Evolutionary conservation across 2,329 filamentous ascomycete genomes (phyloP).

Genomic region (Hymenoscyphus linearis): DNA sequence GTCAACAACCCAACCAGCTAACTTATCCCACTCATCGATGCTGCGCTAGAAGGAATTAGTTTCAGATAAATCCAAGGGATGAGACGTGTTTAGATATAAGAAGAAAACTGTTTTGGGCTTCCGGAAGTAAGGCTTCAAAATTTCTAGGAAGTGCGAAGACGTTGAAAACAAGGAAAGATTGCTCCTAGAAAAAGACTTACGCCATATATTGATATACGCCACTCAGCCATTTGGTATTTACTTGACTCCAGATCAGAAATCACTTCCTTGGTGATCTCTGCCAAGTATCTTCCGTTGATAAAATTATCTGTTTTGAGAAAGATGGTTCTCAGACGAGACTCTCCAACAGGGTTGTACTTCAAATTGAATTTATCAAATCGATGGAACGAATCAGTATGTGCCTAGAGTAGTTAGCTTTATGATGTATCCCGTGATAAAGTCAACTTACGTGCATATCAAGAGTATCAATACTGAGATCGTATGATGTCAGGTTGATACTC

Average conservation of each 20-base stretch:
- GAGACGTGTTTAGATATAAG: not conserved
- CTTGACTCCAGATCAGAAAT: constrained; percentile 95
- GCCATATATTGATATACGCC: constrained; percentile 97
- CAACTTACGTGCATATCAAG: constrained; percentile 89
- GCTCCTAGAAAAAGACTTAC: constrained; percentile 28
- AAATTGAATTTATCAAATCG: constrained; percentile 99
- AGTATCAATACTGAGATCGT: constrained; percentile 96
- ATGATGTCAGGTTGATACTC: constrained; percentile 94
- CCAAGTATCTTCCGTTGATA: constrained; percentile 90
- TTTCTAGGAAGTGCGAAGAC: not conserved
- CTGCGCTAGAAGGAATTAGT: constrained; percentile 41
- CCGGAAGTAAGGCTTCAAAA: not conserved
- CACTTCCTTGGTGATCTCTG: constrained; percentile 97
- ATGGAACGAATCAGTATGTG: constrained; percentile 96
- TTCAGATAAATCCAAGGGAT: not conserved
- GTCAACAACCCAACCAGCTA: constrained; percentile 95
- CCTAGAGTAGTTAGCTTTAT: constrained; percentile 42
- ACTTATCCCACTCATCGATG: constrained; percentile 93
- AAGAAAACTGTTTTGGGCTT: not conserved
- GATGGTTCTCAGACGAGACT: constrained; percentile 93
- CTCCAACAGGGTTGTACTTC: constrained; percentile 96
- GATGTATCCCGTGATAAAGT: not conserved
- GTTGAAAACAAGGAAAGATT: not conserved
- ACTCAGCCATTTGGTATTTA: constrained; percentile 99
- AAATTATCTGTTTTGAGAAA: constrained; percentile 99